Percentiles rank a stretch among this genome's conserved stretches.
These are phyloP conservation scores for Vaccinium vitisidaea DNA, from an alignment of 148 eudicot genomes.

Conservation along the genomic window DNA sequence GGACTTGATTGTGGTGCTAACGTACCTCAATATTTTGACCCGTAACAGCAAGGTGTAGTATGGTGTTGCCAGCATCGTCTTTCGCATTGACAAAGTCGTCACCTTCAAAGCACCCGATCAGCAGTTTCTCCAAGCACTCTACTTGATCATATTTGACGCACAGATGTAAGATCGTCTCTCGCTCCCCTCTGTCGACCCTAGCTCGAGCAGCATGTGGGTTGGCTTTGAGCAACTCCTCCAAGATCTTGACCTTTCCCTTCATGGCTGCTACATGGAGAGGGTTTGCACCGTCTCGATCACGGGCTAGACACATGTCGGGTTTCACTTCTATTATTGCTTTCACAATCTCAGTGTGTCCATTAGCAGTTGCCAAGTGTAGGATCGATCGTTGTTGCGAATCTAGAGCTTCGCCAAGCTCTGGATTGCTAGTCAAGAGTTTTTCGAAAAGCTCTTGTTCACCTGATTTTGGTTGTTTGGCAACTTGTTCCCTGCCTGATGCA, in stretches of 20 bases:
- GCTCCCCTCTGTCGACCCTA: neutral
- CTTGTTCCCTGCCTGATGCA: too few species aligned
- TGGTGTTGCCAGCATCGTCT: slow-evolving; percentile 29
- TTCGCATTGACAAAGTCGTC: neutral
- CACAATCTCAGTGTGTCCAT: slow-evolving; percentile 26
- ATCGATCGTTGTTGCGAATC: slow-evolving; percentile 11
- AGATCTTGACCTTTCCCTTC: slow-evolving; percentile 10
- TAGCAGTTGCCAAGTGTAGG: slow-evolving; percentile 8
- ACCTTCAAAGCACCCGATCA: slow-evolving; percentile 7
- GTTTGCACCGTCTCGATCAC: too few species aligned
- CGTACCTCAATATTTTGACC: slow-evolving; percentile 23
- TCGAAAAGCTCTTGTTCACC: too few species aligned
- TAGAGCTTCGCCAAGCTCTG: neutral
- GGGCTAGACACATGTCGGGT: too few species aligned
- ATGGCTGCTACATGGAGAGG: too few species aligned
- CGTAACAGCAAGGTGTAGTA: slow-evolving; percentile 28
- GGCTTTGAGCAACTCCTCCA: slow-evolving; percentile 16
- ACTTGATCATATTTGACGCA: slow-evolving; percentile 24
- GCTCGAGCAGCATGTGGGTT: slow-evolving; percentile 25
- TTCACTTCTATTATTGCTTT: too few species aligned
- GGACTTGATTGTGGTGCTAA: neutral
- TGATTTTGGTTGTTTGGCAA: too few species aligned
- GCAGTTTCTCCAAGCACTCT: slow-evolving; percentile 12
- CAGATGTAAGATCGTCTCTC: slow-evolving; percentile 28
- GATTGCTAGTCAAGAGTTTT: neutral